Percentiles rank a stretch among this genome's conserved stretches.
phyloP scores from a whole-genome alignment of 441 rosid species.

The Populus trichocarpa region DNA sequence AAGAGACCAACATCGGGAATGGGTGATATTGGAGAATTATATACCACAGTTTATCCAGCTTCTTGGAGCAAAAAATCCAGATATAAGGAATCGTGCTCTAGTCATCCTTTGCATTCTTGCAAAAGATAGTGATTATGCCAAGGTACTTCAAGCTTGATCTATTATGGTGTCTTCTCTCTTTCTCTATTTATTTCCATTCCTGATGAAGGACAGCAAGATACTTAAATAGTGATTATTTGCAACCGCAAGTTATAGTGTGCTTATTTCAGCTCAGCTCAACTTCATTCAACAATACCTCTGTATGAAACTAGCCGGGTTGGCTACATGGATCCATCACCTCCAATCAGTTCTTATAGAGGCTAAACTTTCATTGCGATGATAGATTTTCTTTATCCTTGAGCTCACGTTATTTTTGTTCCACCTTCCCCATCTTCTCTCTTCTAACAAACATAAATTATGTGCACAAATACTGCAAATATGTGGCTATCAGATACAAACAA shows the following conservation, averaged over 20 bases:
- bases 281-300: not conserved
- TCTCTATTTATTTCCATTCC: not conserved
- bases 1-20: constrained; percentile 53
- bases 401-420: not conserved
- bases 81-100: constrained; percentile 40
- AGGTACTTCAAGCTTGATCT: constrained; percentile 33
- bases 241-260: not conserved
- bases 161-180: not conserved
- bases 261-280: not conserved
- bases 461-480: not conserved
- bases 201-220: not conserved
- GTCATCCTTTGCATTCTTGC: constrained; percentile 43
- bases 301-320: not conserved
- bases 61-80: constrained; percentile 40
- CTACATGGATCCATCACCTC: not conserved
- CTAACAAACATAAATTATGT: not conserved
- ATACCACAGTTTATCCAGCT: constrained; percentile 42
- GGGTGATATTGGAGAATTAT: constrained; percentile 62
- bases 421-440: not conserved
- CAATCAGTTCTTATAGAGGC: not conserved
- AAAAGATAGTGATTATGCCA: constrained; percentile 50
- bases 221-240: not conserved
- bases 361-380: not conserved
- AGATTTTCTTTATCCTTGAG: not conserved
- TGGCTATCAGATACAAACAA: not conserved